These are phyloP conservation scores for Penicillium decumbens DNA, from an alignment of 2,329 filamentous ascomycete genomes.

Conservation along the genomic window DNA sequence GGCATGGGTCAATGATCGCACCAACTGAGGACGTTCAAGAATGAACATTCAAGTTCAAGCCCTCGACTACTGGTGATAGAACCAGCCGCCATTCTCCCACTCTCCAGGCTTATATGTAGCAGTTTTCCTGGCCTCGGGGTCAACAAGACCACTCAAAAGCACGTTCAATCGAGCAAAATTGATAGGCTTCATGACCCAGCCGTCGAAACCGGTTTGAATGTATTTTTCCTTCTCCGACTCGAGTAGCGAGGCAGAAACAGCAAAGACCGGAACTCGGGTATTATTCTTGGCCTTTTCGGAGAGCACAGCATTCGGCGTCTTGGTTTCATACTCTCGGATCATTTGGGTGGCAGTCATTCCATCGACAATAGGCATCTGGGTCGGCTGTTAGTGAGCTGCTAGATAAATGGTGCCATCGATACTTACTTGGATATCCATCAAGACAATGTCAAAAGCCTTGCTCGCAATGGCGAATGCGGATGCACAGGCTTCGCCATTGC, in stretches of 20 bases:
- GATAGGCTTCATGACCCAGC: slow-evolving; percentile 86
- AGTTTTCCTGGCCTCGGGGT: slow-evolving; percentile 54
- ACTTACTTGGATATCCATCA: slow-evolving; percentile 82
- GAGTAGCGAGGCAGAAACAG: slow-evolving; percentile 77
- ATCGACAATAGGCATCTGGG: slow-evolving; percentile 81
- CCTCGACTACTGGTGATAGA: slow-evolving; percentile 37
- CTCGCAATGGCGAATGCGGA: slow-evolving; percentile 62
- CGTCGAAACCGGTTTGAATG: slow-evolving; percentile 75
- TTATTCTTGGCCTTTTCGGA: slow-evolving; percentile 59
- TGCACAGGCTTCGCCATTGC: slow-evolving; percentile 83
- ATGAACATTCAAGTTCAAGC: neutral
- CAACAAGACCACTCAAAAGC: slow-evolving; percentile 65
- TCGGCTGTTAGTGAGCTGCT: neutral
- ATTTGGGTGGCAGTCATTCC: slow-evolving; percentile 79
- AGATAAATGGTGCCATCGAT: neutral
- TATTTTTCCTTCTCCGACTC: slow-evolving; percentile 67
- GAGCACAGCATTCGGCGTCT: slow-evolving; percentile 47
- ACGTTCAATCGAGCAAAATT: slow-evolving; percentile 69
- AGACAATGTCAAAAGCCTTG: slow-evolving; percentile 65
- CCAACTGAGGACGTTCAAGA: neutral
- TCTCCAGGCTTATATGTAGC: slow-evolving; percentile 66
- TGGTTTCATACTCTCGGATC: slow-evolving; percentile 69
- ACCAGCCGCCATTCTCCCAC: slow-evolving; percentile 89
- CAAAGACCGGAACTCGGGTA: slow-evolving; percentile 73
- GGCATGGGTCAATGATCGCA: too few species aligned